Evolutionary conservation across 805 yeast genomes (phyloP).

Genomic region (Lipomyces lipofer): DNA sequence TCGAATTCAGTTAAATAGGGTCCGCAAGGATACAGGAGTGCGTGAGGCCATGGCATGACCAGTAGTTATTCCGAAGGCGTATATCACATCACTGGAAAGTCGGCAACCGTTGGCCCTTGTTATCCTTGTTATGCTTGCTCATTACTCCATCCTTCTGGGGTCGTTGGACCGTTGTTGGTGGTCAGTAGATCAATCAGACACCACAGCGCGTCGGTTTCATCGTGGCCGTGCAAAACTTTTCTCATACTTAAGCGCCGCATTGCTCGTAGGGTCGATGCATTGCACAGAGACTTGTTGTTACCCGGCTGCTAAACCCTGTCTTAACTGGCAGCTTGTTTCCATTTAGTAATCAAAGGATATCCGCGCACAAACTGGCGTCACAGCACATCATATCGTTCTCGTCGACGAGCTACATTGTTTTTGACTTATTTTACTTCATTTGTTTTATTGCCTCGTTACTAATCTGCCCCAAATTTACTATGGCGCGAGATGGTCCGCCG

Average conservation of each 20-base stretch:
- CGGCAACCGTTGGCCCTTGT: constrained; percentile 3
- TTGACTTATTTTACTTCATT: background rate
- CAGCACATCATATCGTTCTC: background rate
- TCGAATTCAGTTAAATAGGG: no score
- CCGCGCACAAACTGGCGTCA: background rate
- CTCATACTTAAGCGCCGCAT: no score
- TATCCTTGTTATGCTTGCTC: background rate
- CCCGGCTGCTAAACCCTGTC: background rate
- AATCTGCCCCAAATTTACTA: background rate
- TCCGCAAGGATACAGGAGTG: no score
- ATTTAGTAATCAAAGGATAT: background rate
- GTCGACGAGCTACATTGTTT: no score
- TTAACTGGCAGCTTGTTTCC: background rate
- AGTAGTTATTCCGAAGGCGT: background rate
- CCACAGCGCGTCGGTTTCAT: no score
- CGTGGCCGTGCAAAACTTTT: no score
- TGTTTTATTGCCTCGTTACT: background rate
- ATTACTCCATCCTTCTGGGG: background rate
- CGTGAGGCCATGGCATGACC: background rate
- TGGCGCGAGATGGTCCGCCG: background rate
- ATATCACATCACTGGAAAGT: background rate
- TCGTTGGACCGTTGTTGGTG: background rate
- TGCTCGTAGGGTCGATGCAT: no score
- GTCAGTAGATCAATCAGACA: no score
- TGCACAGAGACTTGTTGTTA: background rate